These are phyloP conservation scores for Articulospora tetracladia DNA, from an alignment of 495 filamentous ascomycete genomes.

Conservation along the genomic window DNA sequence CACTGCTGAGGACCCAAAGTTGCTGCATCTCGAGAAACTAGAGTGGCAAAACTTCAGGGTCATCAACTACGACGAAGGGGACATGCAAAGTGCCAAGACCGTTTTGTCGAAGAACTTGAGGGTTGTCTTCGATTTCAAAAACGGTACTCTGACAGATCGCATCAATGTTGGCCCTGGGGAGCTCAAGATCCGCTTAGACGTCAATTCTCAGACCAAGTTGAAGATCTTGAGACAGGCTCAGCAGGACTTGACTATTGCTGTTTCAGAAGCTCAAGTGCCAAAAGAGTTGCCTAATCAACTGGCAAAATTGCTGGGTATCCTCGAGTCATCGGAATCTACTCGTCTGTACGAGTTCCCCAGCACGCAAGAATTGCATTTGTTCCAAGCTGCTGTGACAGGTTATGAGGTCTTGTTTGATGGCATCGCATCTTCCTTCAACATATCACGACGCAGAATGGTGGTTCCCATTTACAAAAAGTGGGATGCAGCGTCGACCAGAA, in stretches of 20 bases:
- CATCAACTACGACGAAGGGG: slow-evolving; percentile 31
- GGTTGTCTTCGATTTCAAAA: slow-evolving; percentile 60
- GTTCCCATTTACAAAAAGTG: slow-evolving; percentile 91
- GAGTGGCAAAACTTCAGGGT: slow-evolving; percentile 42
- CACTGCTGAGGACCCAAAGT: neutral
- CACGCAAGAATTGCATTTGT: slow-evolving; percentile 63
- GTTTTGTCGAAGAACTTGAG: slow-evolving; percentile 68
- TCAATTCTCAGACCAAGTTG: slow-evolving; percentile 43
- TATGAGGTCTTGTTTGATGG: slow-evolving; percentile 74
- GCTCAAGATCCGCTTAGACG: slow-evolving; percentile 57
- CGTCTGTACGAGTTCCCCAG: slow-evolving; percentile 51
- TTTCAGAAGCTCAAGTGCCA: slow-evolving; percentile 58
- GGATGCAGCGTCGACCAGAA: slow-evolving; percentile 68
- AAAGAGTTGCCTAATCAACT: slow-evolving; percentile 54
- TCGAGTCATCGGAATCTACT: slow-evolving; percentile 33
- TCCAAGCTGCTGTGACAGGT: slow-evolving; percentile 73
- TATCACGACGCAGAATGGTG: slow-evolving; percentile 79
- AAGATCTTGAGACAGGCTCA: slow-evolving; percentile 62
- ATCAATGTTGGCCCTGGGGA: slow-evolving; percentile 75
- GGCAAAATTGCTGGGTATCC: slow-evolving; percentile 43
- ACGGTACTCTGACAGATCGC: slow-evolving; percentile 68
- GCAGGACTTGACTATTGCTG: slow-evolving; percentile 62
- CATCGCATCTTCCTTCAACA: slow-evolving; percentile 67
- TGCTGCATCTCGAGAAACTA: slow-evolving; percentile 9
- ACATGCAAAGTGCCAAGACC: slow-evolving; percentile 42